Percentiles rank a stretch among this genome's conserved stretches.
These are phyloP conservation scores for Agrocybe praecox DNA, from an alignment of 768 basidiomycete genomes.

Conservation along the genomic window DNA sequence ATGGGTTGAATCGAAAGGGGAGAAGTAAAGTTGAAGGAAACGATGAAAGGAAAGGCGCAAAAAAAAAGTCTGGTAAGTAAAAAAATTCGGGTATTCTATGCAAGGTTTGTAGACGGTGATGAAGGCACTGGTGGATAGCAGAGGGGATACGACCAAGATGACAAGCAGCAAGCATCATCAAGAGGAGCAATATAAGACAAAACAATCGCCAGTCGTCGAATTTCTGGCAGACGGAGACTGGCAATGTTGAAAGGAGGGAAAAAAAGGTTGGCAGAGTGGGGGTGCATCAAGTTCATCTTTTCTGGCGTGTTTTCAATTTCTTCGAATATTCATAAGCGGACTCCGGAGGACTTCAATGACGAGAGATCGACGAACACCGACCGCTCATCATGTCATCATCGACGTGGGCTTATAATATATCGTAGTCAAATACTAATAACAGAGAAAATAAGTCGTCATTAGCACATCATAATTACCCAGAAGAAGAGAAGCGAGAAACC, in stretches of 20 bases:
- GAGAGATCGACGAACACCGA: background rate
- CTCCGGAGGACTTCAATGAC: too few relatives aligned
- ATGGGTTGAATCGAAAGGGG: too few relatives aligned
- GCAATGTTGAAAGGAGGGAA: too few relatives aligned
- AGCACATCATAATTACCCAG: constrained; percentile 1
- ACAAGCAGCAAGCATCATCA: background rate
- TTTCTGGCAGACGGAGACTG: too few relatives aligned
- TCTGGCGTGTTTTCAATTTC: too few relatives aligned
- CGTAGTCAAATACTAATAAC: constrained; percentile 75
- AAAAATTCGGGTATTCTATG: background rate
- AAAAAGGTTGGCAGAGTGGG: too few relatives aligned
- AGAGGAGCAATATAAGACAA: background rate
- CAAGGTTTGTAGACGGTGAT: background rate
- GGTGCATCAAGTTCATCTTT: too few relatives aligned
- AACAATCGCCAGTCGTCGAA: too few relatives aligned
- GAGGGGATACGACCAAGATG: background rate
- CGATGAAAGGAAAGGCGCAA: background rate
- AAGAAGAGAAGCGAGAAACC: constrained; percentile 16
- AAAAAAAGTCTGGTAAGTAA: background rate
- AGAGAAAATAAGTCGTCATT: constrained; percentile 11
- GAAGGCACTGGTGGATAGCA: background rate
- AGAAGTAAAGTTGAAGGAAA: too few relatives aligned
- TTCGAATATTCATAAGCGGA: too few relatives aligned
- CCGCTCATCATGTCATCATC: background rate
- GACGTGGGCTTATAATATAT: constrained; percentile 48